Evolutionary conservation across 768 basidiomycete species (phyloP).

Genomic region (Pulveroboletus ravenelii): DNA sequence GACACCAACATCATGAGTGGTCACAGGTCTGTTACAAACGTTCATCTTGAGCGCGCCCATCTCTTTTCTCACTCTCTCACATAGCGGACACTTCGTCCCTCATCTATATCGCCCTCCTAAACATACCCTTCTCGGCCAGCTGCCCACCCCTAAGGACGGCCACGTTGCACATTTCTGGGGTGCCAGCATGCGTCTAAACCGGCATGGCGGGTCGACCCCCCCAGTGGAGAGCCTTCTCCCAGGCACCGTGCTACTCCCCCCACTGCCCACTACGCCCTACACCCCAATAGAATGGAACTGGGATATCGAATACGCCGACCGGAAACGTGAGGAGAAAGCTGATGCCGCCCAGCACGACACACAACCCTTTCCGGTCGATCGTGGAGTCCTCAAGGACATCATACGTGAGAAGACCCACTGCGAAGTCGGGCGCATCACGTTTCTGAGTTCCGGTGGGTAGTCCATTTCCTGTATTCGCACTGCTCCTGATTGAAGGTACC

Average conservation of each 20-base stretch:
- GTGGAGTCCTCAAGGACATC: constrained; percentile 70
- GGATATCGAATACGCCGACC: constrained; percentile 67
- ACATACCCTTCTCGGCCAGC: not conserved
- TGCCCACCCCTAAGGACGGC: constrained; percentile 4
- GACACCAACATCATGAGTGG: constrained; percentile 4
- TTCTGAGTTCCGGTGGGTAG: constrained; percentile 66
- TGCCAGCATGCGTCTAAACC: constrained; percentile 9
- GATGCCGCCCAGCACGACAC: constrained; percentile 59
- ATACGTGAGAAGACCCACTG: constrained; percentile 64
- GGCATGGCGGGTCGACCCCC: not conserved
- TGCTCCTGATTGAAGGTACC: too few species aligned
- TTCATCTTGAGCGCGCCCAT: not conserved
- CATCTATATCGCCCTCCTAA: not conserved
- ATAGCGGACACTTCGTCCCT: not conserved
- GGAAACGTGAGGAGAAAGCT: constrained; percentile 56
- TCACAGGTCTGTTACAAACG: constrained; percentile 20
- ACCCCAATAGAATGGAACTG: constrained; percentile 58
- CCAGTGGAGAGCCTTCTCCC: constrained; percentile 2
- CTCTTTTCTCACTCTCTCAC: not conserved
- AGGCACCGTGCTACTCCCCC: constrained; percentile 21
- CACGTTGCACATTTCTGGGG: constrained; percentile 2
- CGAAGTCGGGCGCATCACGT: constrained; percentile 66
- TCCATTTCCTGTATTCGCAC: constrained; percentile 6
- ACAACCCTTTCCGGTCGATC: constrained; percentile 71
- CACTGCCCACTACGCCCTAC: constrained; percentile 3